Evolutionary conservation across 768 basidiomycete species (phyloP), one percentile per base, ranked within the genome.

Genomic region (Trametes elegans): DNA sequence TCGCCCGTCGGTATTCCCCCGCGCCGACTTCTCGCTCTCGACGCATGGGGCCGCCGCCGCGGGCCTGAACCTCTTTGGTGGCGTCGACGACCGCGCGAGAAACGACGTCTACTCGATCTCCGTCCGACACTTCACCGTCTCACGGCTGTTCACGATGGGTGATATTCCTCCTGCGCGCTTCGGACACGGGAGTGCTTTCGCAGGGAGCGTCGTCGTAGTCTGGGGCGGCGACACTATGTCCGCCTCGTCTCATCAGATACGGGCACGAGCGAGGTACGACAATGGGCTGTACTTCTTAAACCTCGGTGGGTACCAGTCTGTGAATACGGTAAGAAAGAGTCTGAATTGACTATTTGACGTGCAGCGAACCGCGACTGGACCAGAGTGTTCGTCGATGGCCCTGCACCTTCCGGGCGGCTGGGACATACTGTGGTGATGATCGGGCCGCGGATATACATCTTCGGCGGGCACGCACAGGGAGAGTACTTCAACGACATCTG

Each of bases 161-260:
- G 90, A 93, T 62, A 73, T 88, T 4, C 95, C 95, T 0, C 80
- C 83, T 10, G 83, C 92, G 0, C 77, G 96, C 56, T 93, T 97
- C 18, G 96, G 96, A 0, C 95, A 98, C 72, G 90, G 91, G 1
- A 86, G 88, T 68, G 94, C 93, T 4, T 82, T 94, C 45, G 91
- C 97, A 54, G 91, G 91, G 70, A 91, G 87, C 64, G 94, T 96
- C 46, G 77, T 98, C 49, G 87, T 97, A 55, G 85, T 97, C 7
- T 98, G 96, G 96, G 96, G 95, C 35, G 95, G 95, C n/a, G 96
- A 98, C 66, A 96, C 93, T 2, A 91, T 47, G 87, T 70, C 81
- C 82, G 27, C 84, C 85, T 63, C 73, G 75, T 19, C 79, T 72
- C 67, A 74, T 76, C 34, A 79, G 76, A 59, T 76, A 73, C 16